A percentile compares a stretch with the other conserved stretches of the same genome.
Conservation (phyloP, 129 eudicot genomes). For the Tagetes erecta region DNA sequence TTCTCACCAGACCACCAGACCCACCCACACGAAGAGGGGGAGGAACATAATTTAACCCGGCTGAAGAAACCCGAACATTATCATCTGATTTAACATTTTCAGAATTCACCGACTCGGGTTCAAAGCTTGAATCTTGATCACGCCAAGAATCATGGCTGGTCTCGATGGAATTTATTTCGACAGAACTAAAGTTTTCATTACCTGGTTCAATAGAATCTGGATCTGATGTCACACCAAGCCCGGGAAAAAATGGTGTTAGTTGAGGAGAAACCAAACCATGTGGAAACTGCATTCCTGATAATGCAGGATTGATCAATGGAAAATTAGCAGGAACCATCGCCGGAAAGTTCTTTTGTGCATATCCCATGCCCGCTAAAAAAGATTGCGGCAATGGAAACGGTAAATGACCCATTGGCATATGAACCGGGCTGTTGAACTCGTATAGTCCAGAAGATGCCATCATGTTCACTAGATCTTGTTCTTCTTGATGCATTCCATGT, state of each 20-base stretch:
- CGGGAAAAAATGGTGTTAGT: constrained; percentile 33
- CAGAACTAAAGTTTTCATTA: constrained; percentile 39
- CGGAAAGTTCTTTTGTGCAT: constrained; percentile 54
- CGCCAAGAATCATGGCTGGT: constrained; percentile 50
- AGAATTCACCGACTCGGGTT: constrained; percentile 46
- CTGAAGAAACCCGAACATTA: constrained; percentile 41
- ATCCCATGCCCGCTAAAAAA: constrained; percentile 71
- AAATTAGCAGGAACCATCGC: constrained; percentile 68
- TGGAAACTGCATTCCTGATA: constrained; percentile 64
- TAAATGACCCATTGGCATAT: constrained; percentile 52
- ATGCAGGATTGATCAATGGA: constrained; percentile 62
- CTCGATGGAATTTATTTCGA: constrained; percentile 30
- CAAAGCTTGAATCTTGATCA: constrained; percentile 12
- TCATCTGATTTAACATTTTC: constrained; percentile 43
- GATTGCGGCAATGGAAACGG: constrained; percentile 70
- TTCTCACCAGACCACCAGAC: constrained; percentile 44
- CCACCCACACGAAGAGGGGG: constrained; percentile 60
- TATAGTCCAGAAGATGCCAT: constrained; percentile 75
- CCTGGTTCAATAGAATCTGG: constrained; percentile 44
- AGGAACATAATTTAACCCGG: constrained; percentile 49
- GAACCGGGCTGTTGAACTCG: constrained; percentile 64
- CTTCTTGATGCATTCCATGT: constrained; percentile 69
- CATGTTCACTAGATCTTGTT: constrained; percentile 85
- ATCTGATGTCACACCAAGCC: constrained; percentile 44
- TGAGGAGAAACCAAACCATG: constrained; percentile 74